Evolutionary conservation across 768 basidiomycete genomes (phyloP).

Genomic region (Russula compacta): DNA sequence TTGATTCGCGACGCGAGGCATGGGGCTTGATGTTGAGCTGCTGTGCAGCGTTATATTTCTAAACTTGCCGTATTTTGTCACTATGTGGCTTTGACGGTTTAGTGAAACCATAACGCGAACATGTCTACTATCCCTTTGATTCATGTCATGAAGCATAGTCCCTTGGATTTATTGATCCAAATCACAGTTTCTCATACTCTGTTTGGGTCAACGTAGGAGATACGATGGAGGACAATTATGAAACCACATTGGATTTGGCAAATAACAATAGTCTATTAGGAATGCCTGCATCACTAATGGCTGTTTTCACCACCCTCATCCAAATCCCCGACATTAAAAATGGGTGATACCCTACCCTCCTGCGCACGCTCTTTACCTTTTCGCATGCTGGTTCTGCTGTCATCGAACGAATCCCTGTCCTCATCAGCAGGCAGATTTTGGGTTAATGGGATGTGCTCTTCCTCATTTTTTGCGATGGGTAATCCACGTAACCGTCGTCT

Average conservation of each 20-base stretch:
- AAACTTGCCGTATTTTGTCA: slow-evolving; percentile 66
- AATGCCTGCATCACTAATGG: background rate
- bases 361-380: slow-evolving; percentile 32
- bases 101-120: slow-evolving; percentile 78
- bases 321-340: slow-evolving; percentile 40
- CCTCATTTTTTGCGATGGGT: slow-evolving; percentile 32
- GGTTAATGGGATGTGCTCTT: slow-evolving; percentile 69
- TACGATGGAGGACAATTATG: no score
- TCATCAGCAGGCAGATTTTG: slow-evolving; percentile 25
- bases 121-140: slow-evolving; percentile 23
- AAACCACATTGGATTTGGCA: background rate
- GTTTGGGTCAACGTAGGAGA: background rate
- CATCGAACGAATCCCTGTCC: slow-evolving; percentile 16
- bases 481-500: slow-evolving; percentile 33
- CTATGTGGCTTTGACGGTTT: slow-evolving; percentile 77
- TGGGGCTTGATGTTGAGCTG: slow-evolving; percentile 37
- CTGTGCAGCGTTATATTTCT: slow-evolving; percentile 71
- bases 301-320: slow-evolving; percentile 29
- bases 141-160: background rate
- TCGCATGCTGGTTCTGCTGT: slow-evolving; percentile 16
- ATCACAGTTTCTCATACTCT: background rate
- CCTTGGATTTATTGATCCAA: background rate
- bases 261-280: background rate
- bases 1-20: slow-evolving; percentile 38
- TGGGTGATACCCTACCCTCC: slow-evolving; percentile 26